A percentile compares a stretch with the other conserved stretches of the same genome.
Conservation (phyloP, 768 basidiomycete species). For the Tylopilus rubrobrunneus region DNA sequence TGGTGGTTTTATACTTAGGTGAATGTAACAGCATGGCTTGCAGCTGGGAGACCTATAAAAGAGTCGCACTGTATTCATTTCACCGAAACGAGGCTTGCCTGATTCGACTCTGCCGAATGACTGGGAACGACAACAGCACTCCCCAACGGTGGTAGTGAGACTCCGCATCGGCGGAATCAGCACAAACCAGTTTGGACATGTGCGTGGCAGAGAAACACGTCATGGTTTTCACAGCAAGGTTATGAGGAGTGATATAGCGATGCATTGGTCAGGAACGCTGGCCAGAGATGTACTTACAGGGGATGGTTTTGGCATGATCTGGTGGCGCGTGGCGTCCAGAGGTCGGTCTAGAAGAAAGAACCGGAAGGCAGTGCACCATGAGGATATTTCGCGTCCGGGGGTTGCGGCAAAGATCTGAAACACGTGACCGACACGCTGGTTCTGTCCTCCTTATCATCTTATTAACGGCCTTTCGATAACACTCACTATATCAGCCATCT, state of each 20-base stretch:
- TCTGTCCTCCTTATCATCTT: too few species aligned
- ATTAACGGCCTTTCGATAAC: neutral
- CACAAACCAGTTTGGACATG: neutral
- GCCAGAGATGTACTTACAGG: neutral
- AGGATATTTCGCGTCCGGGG: neutral
- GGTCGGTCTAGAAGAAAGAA: neutral
- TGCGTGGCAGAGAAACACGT: neutral
- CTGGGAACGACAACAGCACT: neutral
- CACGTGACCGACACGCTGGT: neutral
- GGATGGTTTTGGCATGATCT: neutral
- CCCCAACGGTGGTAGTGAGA: neutral
- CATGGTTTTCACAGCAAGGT: neutral
- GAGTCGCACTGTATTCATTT: conserved; percentile 8
- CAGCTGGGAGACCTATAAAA: conserved; percentile 1
- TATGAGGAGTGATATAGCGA: neutral
- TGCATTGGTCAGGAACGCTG: neutral
- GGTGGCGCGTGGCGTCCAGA: neutral
- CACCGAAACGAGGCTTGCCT: conserved; percentile 1
- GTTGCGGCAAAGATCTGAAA: too few species aligned
- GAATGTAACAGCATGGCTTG: neutral
- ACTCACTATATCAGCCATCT: neutral
- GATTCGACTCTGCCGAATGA: too few species aligned
- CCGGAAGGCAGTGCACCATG: neutral
- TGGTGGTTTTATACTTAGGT: conserved; percentile 17
- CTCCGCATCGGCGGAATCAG: neutral